phyloP scores from a whole-genome alignment of 768 basidiomycete genomes.

The Boletales sp. region DNA sequence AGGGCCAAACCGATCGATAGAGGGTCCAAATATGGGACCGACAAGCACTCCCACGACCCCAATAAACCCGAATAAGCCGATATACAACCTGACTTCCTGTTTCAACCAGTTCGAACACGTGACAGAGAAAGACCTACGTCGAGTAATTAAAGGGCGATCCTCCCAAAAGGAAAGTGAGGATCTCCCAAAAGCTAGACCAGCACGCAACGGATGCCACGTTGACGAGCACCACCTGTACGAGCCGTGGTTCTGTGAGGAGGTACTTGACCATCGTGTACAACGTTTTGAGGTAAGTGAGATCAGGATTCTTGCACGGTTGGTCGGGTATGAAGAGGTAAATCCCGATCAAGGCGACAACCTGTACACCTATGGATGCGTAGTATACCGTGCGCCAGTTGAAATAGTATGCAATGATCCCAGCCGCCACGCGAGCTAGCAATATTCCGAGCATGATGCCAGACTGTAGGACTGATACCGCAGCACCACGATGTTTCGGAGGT shows the following conservation, averaged over 20 bases:
- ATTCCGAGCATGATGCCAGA: slow-evolving; percentile 25
- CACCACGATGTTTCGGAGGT: slow-evolving; percentile 17
- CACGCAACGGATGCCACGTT: slow-evolving; percentile 25
- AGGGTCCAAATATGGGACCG: slow-evolving; percentile 19
- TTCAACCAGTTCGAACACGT: no score
- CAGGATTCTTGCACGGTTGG: slow-evolving; percentile 35
- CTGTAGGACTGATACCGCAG: slow-evolving; percentile 30
- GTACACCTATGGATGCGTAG: slow-evolving; percentile 37
- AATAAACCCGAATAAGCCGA: slow-evolving; percentile 48
- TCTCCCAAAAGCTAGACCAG: slow-evolving; percentile 34
- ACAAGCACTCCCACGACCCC: slow-evolving; percentile 36
- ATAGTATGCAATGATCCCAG: slow-evolving; percentile 39
- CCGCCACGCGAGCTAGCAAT: slow-evolving; percentile 27
- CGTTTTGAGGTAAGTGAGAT: slow-evolving; percentile 32
- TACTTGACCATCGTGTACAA: slow-evolving; percentile 39
- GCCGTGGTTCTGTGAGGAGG: slow-evolving; percentile 38
- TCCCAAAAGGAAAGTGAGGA: slow-evolving; percentile 41
- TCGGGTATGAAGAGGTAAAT: slow-evolving; percentile 37
- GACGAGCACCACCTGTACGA: slow-evolving; percentile 31
- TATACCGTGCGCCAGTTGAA: slow-evolving; percentile 40
- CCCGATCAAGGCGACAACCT: slow-evolving; percentile 25
- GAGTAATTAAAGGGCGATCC: slow-evolving; percentile 36
- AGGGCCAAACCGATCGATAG: slow-evolving; percentile 31
- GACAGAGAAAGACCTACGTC: slow-evolving; percentile 17
- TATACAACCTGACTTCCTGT: slow-evolving; percentile 19